A percentile compares a stretch with the other conserved stretches of the same genome.
phyloP scores from a whole-genome alignment of 1,139 yeast genomes.

The Taphrina deformans region DNA sequence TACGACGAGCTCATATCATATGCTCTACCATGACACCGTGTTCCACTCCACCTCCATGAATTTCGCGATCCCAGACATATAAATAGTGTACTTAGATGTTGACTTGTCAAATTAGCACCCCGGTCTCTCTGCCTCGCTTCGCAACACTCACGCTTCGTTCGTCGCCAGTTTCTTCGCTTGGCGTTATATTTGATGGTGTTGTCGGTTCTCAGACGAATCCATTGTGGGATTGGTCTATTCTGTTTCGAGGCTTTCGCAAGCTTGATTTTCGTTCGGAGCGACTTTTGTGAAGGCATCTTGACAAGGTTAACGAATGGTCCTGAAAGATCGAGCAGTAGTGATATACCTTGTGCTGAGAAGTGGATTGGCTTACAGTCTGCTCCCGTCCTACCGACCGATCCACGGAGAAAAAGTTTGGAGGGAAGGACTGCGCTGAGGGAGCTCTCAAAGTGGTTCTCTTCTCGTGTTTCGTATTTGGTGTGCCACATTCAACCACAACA shows the following conservation, averaged over 20 bases:
- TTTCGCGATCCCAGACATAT: background rate
- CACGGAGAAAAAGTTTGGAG: conserved; percentile 4
- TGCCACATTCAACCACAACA: too few relatives aligned
- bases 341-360: background rate
- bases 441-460: background rate
- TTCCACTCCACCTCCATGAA: background rate
- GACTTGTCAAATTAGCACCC: background rate
- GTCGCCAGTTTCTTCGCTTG: conserved; percentile 89
- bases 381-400: background rate
- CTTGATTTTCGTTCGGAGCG: conserved; percentile 98
- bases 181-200: conserved; percentile 67
- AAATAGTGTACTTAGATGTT: conserved; percentile 9
- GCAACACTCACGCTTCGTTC: conserved; percentile 98
- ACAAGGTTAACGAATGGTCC: background rate
- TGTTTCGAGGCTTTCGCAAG: conserved; percentile 99
- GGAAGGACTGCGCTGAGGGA: conserved; percentile 6
- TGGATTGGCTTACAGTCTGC: background rate
- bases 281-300: conserved; percentile 58
- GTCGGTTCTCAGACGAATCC: conserved; percentile 98
- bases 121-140: conserved; percentile 39
- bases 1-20: background rate
- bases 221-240: conserved; percentile 99
- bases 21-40: background rate
- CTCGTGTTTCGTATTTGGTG: background rate
- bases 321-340: background rate